A percentile compares a stretch with the other conserved stretches of the same genome.
Conservation (phyloP, 2,329 filamentous ascomycete genomes). For the Aureobasidium lini region DNA sequence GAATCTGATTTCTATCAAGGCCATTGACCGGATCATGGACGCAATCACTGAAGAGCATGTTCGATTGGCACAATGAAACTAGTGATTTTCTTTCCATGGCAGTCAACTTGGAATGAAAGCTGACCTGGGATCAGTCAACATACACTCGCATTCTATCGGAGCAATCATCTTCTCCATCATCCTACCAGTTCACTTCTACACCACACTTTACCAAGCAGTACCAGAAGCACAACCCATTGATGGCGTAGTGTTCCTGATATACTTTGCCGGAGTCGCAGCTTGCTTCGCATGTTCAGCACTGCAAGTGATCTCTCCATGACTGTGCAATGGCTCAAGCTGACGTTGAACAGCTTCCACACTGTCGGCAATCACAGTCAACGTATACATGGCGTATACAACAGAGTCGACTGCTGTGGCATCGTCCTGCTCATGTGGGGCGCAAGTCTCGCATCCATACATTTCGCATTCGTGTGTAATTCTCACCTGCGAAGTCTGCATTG, state of each 20-base stretch:
- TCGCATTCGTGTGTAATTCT: conserved; percentile 16
- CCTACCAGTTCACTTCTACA: conserved; percentile 17
- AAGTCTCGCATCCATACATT: conserved; percentile 18
- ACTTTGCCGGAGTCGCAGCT: conserved; percentile 16
- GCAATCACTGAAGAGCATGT: conserved; percentile 6
- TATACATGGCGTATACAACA: conserved; percentile 14
- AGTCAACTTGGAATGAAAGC: background rate
- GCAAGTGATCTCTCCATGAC: background rate
- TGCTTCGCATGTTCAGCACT: conserved; percentile 18
- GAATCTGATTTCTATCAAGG: background rate
- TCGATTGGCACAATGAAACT: conserved; percentile 16
- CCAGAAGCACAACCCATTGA: conserved; percentile 11
- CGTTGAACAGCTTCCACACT: conserved; percentile 11
- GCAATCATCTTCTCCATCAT: conserved; percentile 12
- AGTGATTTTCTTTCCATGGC: background rate
- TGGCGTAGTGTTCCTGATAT: conserved; percentile 15
- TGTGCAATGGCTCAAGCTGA: background rate
- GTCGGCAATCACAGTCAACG: conserved; percentile 14
- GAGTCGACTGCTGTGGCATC: conserved; percentile 17
- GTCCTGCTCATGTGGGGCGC: conserved; percentile 19
- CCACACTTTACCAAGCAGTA: background rate
- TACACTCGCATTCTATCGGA: conserved; percentile 17
- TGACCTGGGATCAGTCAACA: conserved; percentile 15
- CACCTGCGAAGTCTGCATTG: conserved; percentile 13
- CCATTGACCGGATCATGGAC: conserved; percentile 5